A percentile compares a stretch with the other conserved stretches of the same genome.
These are phyloP conservation scores for Chalaropsis thielavioides DNA, from an alignment of 2,329 filamentous ascomycete species.

Conservation along the genomic window DNA sequence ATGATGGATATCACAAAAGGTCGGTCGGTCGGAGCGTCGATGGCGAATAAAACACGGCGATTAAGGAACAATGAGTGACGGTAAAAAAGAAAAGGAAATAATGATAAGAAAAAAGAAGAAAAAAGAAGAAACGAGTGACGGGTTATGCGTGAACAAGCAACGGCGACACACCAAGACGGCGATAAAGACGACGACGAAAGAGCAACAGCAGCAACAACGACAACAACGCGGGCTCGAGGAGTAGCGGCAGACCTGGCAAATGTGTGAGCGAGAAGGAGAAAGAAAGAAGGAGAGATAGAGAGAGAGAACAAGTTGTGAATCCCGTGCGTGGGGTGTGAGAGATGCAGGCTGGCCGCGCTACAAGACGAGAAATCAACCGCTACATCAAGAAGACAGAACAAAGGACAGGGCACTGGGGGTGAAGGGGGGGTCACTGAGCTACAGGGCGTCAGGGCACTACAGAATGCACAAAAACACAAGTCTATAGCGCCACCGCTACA, in stretches of 20 bases:
- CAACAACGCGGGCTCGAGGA: not conserved
- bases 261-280: not conserved
- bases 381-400: not conserved
- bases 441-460: not conserved
- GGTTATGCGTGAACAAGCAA: conserved; percentile 22
- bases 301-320: not conserved
- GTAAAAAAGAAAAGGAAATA: not conserved
- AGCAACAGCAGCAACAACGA: not conserved
- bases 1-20: not conserved
- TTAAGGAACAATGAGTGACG: not conserved
- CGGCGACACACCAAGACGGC: too few relatives aligned
- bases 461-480: too few relatives aligned
- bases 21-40: not conserved
- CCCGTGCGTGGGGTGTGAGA: not conserved
- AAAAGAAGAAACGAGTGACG: conserved; percentile 4
- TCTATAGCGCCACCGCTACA: too few relatives aligned
- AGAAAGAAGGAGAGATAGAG: not conserved
- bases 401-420: not conserved
- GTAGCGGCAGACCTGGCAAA: not conserved
- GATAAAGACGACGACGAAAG: not conserved
- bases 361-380: too few relatives aligned
- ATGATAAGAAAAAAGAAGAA: conserved; percentile 1
- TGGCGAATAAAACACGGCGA: not conserved
- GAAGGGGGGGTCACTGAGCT: not conserved
- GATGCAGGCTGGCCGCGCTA: not conserved